phyloP scores from a whole-genome alignment of 441 rosid genomes.

The Gossypium davidsonii region DNA sequence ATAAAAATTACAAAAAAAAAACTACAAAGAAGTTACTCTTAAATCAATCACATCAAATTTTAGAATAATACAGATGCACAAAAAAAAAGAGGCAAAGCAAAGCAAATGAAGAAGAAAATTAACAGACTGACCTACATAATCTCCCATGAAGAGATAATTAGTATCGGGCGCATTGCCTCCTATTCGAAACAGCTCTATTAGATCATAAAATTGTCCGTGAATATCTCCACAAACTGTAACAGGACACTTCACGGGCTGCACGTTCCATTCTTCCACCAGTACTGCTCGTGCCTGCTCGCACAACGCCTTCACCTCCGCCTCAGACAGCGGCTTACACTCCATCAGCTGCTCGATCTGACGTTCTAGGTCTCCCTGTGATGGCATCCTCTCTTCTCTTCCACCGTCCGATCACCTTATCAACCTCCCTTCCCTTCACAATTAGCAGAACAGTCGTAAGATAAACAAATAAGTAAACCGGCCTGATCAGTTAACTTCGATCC shows the following conservation, averaged over 20 bases:
- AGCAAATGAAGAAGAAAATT: background rate
- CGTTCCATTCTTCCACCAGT: constrained; percentile 98
- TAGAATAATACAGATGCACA: background rate
- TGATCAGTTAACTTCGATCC: constrained; percentile 14
- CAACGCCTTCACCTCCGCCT: constrained; percentile 80
- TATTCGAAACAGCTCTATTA: constrained; percentile 83
- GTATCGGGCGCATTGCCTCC: constrained; percentile 96
- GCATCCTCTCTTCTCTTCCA: constrained; percentile 39
- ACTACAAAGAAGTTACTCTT: background rate
- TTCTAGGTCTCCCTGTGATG: constrained; percentile 50
- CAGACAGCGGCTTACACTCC: constrained; percentile 87
- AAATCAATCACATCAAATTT: background rate
- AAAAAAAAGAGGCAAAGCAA: background rate
- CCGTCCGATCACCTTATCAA: constrained; percentile 13
- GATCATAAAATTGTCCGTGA: constrained; percentile 93
- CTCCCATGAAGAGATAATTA: constrained; percentile 97
- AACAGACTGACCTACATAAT: constrained; percentile 71
- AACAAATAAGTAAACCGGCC: background rate
- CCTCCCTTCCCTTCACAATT: background rate
- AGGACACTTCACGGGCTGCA: constrained; percentile 94
- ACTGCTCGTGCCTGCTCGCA: constrained; percentile 92
- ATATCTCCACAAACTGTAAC: constrained; percentile 95
- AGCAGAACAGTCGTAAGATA: background rate
- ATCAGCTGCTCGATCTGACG: constrained; percentile 67
- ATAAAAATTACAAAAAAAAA: too few relatives aligned